phyloP scores from a whole-genome alignment of 768 basidiomycete genomes.

The Suillus brevipes region DNA sequence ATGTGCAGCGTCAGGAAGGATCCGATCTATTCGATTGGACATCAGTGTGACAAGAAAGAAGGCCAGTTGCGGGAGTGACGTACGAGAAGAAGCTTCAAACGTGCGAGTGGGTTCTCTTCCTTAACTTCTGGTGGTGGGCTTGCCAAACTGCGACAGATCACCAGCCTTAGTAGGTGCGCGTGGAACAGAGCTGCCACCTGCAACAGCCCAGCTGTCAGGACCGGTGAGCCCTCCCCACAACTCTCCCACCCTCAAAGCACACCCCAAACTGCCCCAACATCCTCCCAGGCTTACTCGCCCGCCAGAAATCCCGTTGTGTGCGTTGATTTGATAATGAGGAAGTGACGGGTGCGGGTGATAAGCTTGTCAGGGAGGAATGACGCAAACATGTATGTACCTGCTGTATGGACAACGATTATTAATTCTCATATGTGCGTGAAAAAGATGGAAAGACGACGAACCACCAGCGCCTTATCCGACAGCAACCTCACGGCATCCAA shows the following conservation, averaged over 20 bases:
- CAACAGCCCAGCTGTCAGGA: too few species aligned
- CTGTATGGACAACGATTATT: slow-evolving; percentile 37
- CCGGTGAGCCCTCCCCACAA: slow-evolving; percentile 10
- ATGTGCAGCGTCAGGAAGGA: slow-evolving; percentile 91
- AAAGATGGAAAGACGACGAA: slow-evolving; percentile 33
- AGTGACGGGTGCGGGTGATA: slow-evolving; percentile 4
- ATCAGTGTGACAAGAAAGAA: slow-evolving; percentile 8
- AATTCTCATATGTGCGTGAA: slow-evolving; percentile 9
- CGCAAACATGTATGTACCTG: slow-evolving; percentile 66
- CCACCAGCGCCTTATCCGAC: slow-evolving; percentile 89
- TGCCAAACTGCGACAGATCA: too few species aligned
- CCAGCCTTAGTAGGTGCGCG: too few species aligned
- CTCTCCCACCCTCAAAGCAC: slow-evolving; percentile 17
- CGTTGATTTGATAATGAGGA: slow-evolving; percentile 6
- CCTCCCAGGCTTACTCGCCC: slow-evolving; percentile 46
- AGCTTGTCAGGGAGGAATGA: slow-evolving; percentile 67
- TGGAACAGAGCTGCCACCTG: too few species aligned
- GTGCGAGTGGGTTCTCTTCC: slow-evolving; percentile 77
- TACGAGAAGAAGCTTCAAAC: slow-evolving; percentile 86
- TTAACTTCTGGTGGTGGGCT: slow-evolving; percentile 42
- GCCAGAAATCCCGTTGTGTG: slow-evolving; percentile 46
- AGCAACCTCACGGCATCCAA: too few species aligned
- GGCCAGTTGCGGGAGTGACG: slow-evolving; percentile 24
- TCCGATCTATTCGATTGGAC: slow-evolving; percentile 54
- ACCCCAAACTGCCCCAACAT: slow-evolving; percentile 58